Conservation (phyloP, 345 rosid genomes). For the Bretschneidera sinensis region DNA sequence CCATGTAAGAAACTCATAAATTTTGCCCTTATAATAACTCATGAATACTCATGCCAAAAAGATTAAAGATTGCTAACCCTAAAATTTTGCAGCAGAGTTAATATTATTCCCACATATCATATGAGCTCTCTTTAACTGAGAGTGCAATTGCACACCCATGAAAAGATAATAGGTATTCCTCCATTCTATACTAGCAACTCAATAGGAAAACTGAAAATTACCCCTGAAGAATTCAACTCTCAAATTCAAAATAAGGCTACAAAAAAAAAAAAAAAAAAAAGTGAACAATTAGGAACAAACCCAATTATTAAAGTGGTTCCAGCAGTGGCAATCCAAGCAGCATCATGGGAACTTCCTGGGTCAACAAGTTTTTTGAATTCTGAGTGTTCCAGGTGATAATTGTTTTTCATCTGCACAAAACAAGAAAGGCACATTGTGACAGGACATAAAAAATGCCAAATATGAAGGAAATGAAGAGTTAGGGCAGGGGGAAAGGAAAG, state of each 20-base stretch:
- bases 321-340: slow-evolving; percentile 60
- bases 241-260: neutral
- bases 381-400: slow-evolving; percentile 45
- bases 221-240: neutral
- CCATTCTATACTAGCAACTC: neutral
- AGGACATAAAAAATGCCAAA: neutral
- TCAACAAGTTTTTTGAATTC: slow-evolving; percentile 79
- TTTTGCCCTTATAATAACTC: neutral
- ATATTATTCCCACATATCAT: too few relatives aligned
- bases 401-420: slow-evolving; percentile 53
- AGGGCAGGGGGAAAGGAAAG: neutral
- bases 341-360: slow-evolving; percentile 45
- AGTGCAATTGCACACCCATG: too few relatives aligned
- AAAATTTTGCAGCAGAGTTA: too few relatives aligned
- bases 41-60: neutral
- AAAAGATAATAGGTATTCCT: neutral
- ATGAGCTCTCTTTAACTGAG: too few relatives aligned
- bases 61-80: neutral
- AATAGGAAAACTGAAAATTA: neutral
- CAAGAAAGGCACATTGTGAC: slow-evolving; percentile 8
- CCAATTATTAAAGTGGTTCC: slow-evolving; percentile 80
- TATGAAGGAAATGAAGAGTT: neutral
- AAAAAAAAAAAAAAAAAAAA: too few relatives aligned
- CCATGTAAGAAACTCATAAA: too few relatives aligned
- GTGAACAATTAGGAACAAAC: slow-evolving; percentile 31